Evolutionary conservation across 2,329 filamentous ascomycete species (phyloP).

Genomic region (Biscogniauxia marginata): DNA sequence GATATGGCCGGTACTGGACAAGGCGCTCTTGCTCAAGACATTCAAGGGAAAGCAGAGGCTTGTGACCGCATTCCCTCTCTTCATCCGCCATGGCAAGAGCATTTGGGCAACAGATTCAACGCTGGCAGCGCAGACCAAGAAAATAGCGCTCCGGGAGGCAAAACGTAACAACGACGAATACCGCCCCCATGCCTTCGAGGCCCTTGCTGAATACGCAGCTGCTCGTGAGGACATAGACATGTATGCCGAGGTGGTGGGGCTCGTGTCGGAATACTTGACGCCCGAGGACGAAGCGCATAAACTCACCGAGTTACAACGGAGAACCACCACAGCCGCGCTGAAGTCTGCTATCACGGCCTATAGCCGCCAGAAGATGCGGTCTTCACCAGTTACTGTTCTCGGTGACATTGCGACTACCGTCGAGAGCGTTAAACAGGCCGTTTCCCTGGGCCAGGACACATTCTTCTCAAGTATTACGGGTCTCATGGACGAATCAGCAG

Average conservation of each 20-base stretch:
- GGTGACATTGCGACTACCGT: conserved; percentile 40
- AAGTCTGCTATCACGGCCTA: conserved; percentile 53
- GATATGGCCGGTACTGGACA: conserved; percentile 83
- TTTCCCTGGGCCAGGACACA: conserved; percentile 46
- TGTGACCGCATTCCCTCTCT: conserved; percentile 74
- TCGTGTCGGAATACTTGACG: conserved; percentile 64
- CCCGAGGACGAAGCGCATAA: conserved; percentile 43
- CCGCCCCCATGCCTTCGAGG: conserved; percentile 69
- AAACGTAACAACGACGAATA: conserved; percentile 90
- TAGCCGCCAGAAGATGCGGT: conserved; percentile 39
- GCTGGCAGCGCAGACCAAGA: conserved; percentile 67
- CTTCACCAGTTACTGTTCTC: conserved; percentile 39
- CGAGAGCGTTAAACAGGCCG: conserved; percentile 30
- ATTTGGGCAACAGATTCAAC: conserved; percentile 54
- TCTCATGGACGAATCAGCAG: conserved; percentile 42
- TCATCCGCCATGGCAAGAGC: conserved; percentile 63
- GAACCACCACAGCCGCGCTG: conserved; percentile 48
- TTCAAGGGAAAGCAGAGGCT: conserved; percentile 90
- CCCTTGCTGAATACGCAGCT: conserved; percentile 70
- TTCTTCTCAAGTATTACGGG: conserved; percentile 53
- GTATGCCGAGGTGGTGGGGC: conserved; percentile 61
- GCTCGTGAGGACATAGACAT: conserved; percentile 68
- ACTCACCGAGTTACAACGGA: conserved; percentile 40
- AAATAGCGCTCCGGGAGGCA: conserved; percentile 81
- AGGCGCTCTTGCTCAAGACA: conserved; percentile 80